Conservation (phyloP, 2,329 filamentous ascomycete genomes). For the Hirsutella thompsonii region DNA sequence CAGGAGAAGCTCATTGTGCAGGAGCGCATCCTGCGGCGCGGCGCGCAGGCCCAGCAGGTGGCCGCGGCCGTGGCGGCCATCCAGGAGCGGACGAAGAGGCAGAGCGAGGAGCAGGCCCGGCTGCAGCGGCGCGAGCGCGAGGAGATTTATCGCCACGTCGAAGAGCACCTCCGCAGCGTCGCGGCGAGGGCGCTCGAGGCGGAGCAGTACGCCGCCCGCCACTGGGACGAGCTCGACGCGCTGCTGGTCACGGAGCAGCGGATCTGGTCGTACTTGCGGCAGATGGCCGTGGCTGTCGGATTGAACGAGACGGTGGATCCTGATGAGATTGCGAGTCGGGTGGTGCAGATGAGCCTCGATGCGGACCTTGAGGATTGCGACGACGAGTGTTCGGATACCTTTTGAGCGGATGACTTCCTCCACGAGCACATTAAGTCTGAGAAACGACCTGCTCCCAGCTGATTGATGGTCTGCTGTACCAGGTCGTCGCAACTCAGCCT, state of each 20-base stretch:
- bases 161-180: constrained; percentile 10
- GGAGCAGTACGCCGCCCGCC: constrained; percentile 1
- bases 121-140: constrained; percentile 2
- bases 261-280: neutral
- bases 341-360: neutral
- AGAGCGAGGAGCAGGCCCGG: neutral
- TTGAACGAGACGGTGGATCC: neutral
- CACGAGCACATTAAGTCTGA: no score
- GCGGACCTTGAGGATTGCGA: neutral
- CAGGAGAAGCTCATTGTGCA: constrained; percentile 1
- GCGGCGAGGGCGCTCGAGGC: constrained; percentile 4
- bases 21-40: constrained; percentile 5
- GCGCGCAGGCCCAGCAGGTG: constrained; percentile 6
- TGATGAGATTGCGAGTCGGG: constrained; percentile 1
- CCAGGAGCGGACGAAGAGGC: neutral
- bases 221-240: constrained; percentile 7
- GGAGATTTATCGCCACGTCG: constrained; percentile 13
- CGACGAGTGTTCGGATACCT: no score
- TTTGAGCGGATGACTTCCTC: no score
- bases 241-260: constrained; percentile 3
- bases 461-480: no score
- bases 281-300: constrained; percentile 1
- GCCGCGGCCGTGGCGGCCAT: neutral
- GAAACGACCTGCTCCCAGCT: no score
- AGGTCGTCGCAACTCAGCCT: no score